Percentiles rank a stretch among this genome's conserved stretches.
Conservation (phyloP, 345 rosid genomes). For the Populus davidiana region DNA sequence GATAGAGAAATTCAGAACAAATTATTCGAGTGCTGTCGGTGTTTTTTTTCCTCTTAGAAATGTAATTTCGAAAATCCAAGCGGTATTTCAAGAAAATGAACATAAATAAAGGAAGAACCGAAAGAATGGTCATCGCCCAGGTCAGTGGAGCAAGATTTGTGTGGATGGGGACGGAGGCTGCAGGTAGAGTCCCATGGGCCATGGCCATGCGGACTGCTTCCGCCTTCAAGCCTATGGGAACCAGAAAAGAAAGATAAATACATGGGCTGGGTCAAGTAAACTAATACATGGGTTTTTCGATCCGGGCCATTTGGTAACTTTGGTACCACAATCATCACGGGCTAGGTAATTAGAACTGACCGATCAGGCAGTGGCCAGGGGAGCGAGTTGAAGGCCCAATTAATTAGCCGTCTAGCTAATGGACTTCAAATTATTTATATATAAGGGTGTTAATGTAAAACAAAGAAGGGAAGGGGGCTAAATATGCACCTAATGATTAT, state of each 20-base stretch:
- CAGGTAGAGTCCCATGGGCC: background rate
- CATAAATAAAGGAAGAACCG: background rate
- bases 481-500: no score
- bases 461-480: no score
- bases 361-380: background rate
- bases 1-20: no score
- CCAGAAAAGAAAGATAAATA: no score
- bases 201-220: background rate
- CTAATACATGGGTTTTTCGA: fast-evolving
- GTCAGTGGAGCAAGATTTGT: background rate
- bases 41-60: no score
- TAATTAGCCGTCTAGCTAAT: background rate
- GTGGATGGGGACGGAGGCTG: background rate
- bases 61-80: no score
- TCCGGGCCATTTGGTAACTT: background rate
- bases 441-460: background rate
- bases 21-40: no score
- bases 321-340: background rate
- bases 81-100: background rate
- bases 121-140: background rate
- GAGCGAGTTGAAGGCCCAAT: background rate
- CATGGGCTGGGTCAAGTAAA: background rate
- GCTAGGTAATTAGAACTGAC: background rate
- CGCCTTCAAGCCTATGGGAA: background rate
- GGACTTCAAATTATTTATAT: background rate